phyloP scores from a whole-genome alignment of 495 filamentous ascomycete genomes.

The Penicillium ochrochloron region DNA sequence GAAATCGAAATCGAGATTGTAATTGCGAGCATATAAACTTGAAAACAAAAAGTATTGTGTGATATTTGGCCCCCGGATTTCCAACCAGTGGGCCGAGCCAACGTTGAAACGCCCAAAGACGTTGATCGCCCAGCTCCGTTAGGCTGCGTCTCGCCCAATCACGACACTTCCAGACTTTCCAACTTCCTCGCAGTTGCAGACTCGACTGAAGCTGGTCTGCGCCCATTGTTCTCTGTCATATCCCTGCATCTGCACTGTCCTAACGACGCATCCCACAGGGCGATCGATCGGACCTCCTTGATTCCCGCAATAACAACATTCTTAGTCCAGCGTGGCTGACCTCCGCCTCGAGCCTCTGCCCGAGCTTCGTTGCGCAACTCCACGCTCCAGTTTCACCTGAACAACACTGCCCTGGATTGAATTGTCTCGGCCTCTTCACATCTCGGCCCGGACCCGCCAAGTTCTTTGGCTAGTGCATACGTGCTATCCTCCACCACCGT shows the following conservation, averaged over 20 bases:
- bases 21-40: neutral
- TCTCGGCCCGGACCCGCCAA: neutral
- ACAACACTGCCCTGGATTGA: conserved; percentile 8
- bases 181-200: conserved; percentile 24
- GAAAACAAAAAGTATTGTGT: neutral
- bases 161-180: conserved; percentile 30
- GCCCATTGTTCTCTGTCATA: conserved; percentile 1
- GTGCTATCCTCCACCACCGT: neutral
- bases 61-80: neutral
- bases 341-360: conserved; percentile 12
- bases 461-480: neutral
- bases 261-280: neutral
- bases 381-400: conserved; percentile 7
- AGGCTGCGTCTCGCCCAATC: conserved; percentile 30
- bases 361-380: conserved; percentile 22
- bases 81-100: conserved; percentile 12
- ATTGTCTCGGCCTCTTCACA: neutral
- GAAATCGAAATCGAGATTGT: neutral
- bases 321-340: conserved; percentile 10
- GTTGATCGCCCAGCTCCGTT: conserved; percentile 27
- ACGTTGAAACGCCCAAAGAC: conserved; percentile 21
- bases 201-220: conserved; percentile 9
- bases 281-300: conserved; percentile 9
- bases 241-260: neutral
- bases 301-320: conserved; percentile 17